These are phyloP conservation scores for Leishmania amazonensis DNA, from an alignment of 208 protist genomes.

Conservation along the genomic window DNA sequence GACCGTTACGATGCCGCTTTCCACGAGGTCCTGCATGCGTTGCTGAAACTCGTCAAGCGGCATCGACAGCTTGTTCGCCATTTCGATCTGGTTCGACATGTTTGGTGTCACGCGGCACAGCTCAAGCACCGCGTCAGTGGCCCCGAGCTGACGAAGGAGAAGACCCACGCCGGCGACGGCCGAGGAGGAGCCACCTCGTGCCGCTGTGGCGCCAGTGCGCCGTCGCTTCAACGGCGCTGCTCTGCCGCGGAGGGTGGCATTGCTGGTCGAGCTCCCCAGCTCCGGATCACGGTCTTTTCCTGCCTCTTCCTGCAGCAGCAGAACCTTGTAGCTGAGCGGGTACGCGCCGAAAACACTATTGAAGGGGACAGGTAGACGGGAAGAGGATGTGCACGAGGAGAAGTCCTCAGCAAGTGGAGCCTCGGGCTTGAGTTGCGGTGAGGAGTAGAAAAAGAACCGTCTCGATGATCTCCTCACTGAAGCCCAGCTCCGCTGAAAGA, in stretches of 20 bases:
- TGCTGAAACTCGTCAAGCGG: slow-evolving; percentile 62
- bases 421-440: not conserved
- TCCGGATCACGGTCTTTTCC: not conserved
- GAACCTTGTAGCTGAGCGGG: slow-evolving; percentile 52
- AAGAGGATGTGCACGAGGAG: too few relatives aligned
- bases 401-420: not conserved
- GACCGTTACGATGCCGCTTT: slow-evolving; percentile 30
- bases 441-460: slow-evolving; percentile 83
- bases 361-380: slow-evolving; percentile 27
- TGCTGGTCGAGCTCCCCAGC: not conserved
- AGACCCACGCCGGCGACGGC: slow-evolving; percentile 37
- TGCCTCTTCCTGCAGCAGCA: slow-evolving; percentile 9
- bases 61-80: slow-evolving; percentile 64
- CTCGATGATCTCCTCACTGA: slow-evolving; percentile 76
- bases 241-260: not conserved
- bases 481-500: slow-evolving; percentile 61
- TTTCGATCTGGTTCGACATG: slow-evolving; percentile 54
- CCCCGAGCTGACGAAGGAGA: slow-evolving; percentile 66
- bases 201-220: slow-evolving; percentile 1
- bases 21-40: slow-evolving; percentile 60
- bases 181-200: not conserved
- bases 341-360: slow-evolving; percentile 46
- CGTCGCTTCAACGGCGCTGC: slow-evolving; percentile 18
- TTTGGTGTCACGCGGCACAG: slow-evolving; percentile 36
- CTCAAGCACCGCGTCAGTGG: slow-evolving; percentile 65